Conservation (phyloP, 441 rosid genomes). For the Biscutella auriculata region DNA sequence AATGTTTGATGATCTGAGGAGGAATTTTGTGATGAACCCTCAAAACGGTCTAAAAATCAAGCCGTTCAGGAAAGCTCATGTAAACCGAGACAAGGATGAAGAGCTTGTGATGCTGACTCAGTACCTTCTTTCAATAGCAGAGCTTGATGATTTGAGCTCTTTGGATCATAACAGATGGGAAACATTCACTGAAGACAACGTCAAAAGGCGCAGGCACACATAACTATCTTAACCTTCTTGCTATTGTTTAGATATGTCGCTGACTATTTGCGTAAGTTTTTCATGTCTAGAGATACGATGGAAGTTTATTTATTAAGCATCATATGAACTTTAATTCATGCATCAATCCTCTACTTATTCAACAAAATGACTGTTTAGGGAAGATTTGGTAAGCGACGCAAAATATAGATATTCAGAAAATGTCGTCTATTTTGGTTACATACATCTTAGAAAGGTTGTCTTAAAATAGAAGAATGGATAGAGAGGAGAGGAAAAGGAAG, state of each 20-base stretch:
- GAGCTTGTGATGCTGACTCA: conserved; percentile 82
- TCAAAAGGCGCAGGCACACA: conserved; percentile 62
- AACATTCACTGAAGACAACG: conserved; percentile 37
- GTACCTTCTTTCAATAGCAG: conserved; percentile 81
- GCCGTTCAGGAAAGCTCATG: conserved; percentile 86
- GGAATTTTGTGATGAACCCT: conserved; percentile 94
- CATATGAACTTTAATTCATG: no score
- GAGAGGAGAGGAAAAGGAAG: no score
- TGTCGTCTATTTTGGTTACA: no score
- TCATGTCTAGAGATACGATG: no score
- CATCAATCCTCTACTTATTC: no score
- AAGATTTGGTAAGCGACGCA: no score
- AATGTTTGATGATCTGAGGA: conserved; percentile 83
- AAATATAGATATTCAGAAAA: no score
- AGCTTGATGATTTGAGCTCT: conserved; percentile 55
- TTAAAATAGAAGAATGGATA: conserved; percentile 8
- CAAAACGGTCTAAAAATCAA: conserved; percentile 77
- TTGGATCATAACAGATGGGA: conserved; percentile 80
- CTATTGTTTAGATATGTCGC: not conserved
- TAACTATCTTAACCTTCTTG: not conserved
- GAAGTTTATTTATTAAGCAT: no score
- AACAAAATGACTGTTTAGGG: no score
- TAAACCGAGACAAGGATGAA: conserved; percentile 67
- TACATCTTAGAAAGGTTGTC: no score
- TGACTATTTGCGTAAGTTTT: no score